Evolutionary conservation across 805 yeast species (phyloP), one percentile per base, ranked within the genome.

Genomic region (Wickerhamiella dianesei): DNA sequence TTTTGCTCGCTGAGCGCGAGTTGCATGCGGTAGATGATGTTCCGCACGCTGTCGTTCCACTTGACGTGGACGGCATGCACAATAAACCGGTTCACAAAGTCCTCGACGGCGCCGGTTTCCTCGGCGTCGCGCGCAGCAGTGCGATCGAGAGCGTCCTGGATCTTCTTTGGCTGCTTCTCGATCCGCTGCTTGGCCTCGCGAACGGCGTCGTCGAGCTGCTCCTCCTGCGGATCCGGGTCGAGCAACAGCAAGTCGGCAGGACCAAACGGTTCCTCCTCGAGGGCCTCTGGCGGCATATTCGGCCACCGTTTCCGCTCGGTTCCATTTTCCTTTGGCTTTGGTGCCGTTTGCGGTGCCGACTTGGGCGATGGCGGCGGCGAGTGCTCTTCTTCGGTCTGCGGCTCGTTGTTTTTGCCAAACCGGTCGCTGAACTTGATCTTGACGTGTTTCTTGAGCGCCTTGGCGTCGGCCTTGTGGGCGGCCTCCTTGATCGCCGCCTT

Each of bases 11-110:
- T 70, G 29, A 75, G 60, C 41, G 72, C 65, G 48, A 75, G 74
- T 20, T 78, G 59, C 56, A 81, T 84, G 40, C 76, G 72, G 59
- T 75, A 72, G 41, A 85, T 64, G 12, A 75, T 65, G 56, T 86
- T 77, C 47, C 96, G 67, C 8, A 79, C 72, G 2, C 66, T 59
- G 50, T 82, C 79, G 61, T 82, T 80, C 95, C 96, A 87, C 54
- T 78, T 82, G 54, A 87, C 59, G 55, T 79, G 75, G 61, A 85
- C 70, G 47, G 80, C 76, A 54, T 86, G 87, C 19, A 85, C 65
- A 49, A 79, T 74, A 61, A 81, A 85, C 43, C 86, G 67, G 59
- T 88, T 87, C 49, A 72, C 73, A 62, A 76, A 82, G 16, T 52
- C 54, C 21, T 25, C 32, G 32, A 25, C 12, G 12, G 12, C 9